phyloP scores from a whole-genome alignment of 768 basidiomycete genomes.

The Tubosaeta sp. region DNA sequence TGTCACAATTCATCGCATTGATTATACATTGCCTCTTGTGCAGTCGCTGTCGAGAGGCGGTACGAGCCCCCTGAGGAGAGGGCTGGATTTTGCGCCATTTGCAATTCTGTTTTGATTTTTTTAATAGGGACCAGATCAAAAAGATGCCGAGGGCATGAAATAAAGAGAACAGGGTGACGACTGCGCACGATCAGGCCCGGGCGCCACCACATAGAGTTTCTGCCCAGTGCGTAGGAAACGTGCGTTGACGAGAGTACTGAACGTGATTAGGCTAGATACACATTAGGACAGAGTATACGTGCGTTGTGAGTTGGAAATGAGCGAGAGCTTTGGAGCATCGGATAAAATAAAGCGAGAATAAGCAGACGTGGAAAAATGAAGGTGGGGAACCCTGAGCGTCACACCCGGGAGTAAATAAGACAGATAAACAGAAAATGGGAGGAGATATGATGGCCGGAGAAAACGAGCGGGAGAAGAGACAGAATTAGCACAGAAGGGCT shows the following conservation, averaged over 20 bases:
- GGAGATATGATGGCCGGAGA: neutral
- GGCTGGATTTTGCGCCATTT: neutral
- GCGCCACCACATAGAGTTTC: neutral
- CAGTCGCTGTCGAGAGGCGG: too few species aligned
- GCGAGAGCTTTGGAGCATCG: neutral
- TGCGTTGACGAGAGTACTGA: neutral
- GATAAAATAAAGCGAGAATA: neutral
- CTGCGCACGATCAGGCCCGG: neutral
- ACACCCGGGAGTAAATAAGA: constrained; percentile 6
- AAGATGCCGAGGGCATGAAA: neutral
- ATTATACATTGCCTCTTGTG: too few species aligned
- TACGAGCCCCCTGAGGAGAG: too few species aligned
- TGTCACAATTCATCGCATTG: too few species aligned
- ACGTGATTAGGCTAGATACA: constrained; percentile 27
- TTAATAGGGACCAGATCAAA: neutral
- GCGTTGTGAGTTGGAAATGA: neutral
- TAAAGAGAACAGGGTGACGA: neutral
- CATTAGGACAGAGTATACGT: constrained; percentile 15
- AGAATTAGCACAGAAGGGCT: constrained; percentile 12
- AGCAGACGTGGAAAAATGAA: neutral
- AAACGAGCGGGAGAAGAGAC: constrained; percentile 4
- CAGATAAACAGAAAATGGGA: constrained; percentile 12
- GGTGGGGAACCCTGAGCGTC: neutral
- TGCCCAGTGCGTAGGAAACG: neutral
- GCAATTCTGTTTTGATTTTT: neutral